phyloP scores from a whole-genome alignment of 306 rosid genomes.

The Urtica urens region DNA sequence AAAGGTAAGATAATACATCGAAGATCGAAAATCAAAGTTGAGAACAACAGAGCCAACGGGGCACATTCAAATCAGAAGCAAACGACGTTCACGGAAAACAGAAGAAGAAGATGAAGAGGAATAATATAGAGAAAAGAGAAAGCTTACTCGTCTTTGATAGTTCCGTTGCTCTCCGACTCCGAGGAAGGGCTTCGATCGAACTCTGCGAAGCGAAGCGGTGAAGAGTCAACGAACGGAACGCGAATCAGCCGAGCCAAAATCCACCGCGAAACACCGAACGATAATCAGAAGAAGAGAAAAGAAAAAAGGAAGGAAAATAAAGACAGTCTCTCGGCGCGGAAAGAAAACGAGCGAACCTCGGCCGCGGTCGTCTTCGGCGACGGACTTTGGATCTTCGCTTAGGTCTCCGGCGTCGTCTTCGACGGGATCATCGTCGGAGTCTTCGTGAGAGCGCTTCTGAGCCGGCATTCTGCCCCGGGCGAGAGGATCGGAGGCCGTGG shows the following conservation, averaged over 20 bases:
- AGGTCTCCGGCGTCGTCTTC: conserved; percentile 16
- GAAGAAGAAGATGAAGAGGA: conserved; percentile 3
- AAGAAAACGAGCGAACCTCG: conserved; percentile 18
- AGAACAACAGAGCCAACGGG: conserved; percentile 16
- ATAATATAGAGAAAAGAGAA: conserved; percentile 14
- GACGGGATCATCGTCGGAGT: conserved; percentile 24
- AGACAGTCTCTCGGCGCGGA: not conserved
- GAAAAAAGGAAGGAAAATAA: conserved; percentile 9
- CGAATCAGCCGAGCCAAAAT: conserved; percentile 10
- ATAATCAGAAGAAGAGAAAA: conserved; percentile 8
- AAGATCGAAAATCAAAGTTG: conserved; percentile 28
- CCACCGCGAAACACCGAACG: not conserved
- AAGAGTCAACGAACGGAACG: conserved; percentile 7
- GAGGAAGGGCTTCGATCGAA: conserved; percentile 51
- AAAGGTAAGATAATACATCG: conserved; percentile 11
- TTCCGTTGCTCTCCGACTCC: conserved; percentile 15
- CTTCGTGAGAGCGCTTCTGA: conserved; percentile 38
- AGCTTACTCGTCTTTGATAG: conserved; percentile 51
- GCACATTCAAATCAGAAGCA: conserved; percentile 17
- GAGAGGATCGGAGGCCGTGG: not conserved
- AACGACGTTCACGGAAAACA: conserved; percentile 6
- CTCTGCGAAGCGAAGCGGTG: conserved; percentile 33
- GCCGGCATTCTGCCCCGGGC: conserved; percentile 52
- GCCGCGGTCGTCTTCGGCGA: conserved; percentile 34
- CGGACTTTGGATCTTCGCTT: conserved; percentile 9